Conservation (phyloP, 1,284 basidiomycete genomes). For the Stygiomarasmius scandens region DNA sequence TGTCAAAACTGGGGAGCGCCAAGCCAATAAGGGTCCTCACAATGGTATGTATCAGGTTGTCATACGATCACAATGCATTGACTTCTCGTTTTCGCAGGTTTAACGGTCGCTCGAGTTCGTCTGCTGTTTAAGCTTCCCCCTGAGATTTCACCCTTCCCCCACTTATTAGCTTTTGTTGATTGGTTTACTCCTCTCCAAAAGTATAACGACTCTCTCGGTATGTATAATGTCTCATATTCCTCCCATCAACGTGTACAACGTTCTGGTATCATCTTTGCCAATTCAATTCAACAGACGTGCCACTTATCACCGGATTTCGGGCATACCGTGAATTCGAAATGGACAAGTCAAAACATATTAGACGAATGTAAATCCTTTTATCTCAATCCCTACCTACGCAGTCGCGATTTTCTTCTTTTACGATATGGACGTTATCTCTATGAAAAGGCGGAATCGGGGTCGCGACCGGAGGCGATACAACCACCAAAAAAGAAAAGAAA, state of each 20-base stretch:
- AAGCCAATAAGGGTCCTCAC: background rate
- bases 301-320: conserved; percentile 12
- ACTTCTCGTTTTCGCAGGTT: conserved; percentile 2
- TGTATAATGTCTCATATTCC: conserved; percentile 12
- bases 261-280: conserved; percentile 9
- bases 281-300: conserved; percentile 11
- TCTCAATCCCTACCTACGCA: conserved; percentile 1
- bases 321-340: background rate
- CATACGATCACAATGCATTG: too few species aligned
- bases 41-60: background rate
- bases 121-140: conserved; percentile 14
- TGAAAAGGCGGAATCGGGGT: background rate
- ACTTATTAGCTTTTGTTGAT: conserved; percentile 15
- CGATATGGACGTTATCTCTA: background rate
- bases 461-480: too few species aligned
- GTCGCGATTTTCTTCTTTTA: background rate
- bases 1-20: background rate
- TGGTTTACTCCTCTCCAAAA: conserved; percentile 17
- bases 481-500: too few species aligned
- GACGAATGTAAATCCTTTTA: conserved; percentile 2
- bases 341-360: background rate
- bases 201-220: conserved; percentile 6
- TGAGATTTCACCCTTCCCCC: background rate
- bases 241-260: conserved; percentile 1
- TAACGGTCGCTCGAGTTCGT: conserved; percentile 11